These are phyloP conservation scores for Extremus antarcticus DNA, from an alignment of 495 filamentous ascomycete genomes.

Conservation along the genomic window DNA sequence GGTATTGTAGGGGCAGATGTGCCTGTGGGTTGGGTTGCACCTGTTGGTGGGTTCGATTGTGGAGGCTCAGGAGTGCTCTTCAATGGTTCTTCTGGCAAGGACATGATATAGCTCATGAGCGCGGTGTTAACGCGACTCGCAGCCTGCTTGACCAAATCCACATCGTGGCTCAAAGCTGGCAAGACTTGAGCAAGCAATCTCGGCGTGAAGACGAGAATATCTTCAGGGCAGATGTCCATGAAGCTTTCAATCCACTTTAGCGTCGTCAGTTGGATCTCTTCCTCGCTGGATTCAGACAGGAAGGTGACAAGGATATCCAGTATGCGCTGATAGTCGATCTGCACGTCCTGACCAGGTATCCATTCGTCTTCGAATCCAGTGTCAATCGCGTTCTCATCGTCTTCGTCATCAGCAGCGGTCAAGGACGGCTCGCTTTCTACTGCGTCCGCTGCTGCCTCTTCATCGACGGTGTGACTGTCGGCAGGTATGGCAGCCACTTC, in stretches of 20 bases:
- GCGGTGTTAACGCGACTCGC: conserved; percentile 82
- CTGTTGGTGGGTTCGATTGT: conserved; percentile 12
- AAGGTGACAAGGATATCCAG: conserved; percentile 86
- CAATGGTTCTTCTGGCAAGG: conserved; percentile 65
- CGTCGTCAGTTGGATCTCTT: conserved; percentile 82
- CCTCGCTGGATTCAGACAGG: conserved; percentile 67
- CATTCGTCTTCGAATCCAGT: conserved; percentile 76
- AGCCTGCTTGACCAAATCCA: conserved; percentile 77
- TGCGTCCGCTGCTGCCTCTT: not conserved
- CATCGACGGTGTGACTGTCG: no score
- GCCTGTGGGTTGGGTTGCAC: conserved; percentile 23
- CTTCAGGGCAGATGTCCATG: conserved; percentile 93
- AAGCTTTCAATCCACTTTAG: conserved; percentile 93
- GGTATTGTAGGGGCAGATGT: not conserved
- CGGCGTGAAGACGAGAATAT: conserved; percentile 91
- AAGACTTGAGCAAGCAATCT: conserved; percentile 83
- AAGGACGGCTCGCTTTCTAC: conserved; percentile 13
- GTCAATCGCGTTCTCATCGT: conserved; percentile 28
- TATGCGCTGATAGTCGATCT: conserved; percentile 85
- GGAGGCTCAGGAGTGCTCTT: not conserved
- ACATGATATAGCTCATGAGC: conserved; percentile 82
- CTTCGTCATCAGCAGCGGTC: conserved; percentile 34
- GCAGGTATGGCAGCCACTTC: no score
- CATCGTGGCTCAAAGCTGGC: conserved; percentile 84
- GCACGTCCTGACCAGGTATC: conserved; percentile 94